These are phyloP conservation scores for Calamus simplicifolius DNA, from an alignment of 176 grass and related monocot species.

Conservation along the genomic window DNA sequence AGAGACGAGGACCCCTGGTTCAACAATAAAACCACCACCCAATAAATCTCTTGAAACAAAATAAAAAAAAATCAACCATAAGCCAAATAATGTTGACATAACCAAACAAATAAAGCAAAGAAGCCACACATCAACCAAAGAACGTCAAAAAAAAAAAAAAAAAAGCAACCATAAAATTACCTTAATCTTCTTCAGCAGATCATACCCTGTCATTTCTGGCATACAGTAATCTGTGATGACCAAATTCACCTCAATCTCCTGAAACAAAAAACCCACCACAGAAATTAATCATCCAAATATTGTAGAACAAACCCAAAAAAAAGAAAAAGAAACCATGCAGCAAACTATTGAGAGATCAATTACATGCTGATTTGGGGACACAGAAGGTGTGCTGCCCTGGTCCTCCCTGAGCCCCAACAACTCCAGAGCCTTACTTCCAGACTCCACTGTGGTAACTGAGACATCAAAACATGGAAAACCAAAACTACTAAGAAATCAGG, in stretches of 20 bases:
- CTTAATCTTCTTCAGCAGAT: constrained; percentile 87
- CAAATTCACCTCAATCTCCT: constrained; percentile 90
- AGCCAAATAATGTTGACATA: background rate
- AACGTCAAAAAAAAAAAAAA: background rate
- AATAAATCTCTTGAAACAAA: no score
- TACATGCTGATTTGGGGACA: constrained; percentile 52
- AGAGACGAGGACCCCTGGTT: constrained; percentile 75
- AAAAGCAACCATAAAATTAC: constrained; percentile 8
- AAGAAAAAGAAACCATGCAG: constrained; percentile 5
- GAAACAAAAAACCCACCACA: background rate
- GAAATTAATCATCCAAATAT: background rate
- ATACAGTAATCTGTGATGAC: constrained; percentile 98
- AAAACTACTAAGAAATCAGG: constrained; percentile 1
- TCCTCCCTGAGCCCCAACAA: constrained; percentile 61
- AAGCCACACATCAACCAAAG: background rate
- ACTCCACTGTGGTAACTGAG: constrained; percentile 86
- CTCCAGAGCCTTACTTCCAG: constrained; percentile 82
- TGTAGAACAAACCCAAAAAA: background rate
- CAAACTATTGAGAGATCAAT: background rate
- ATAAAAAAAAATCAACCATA: constrained; percentile 12
- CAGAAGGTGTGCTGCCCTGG: constrained; percentile 6
- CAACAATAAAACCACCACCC: no score
- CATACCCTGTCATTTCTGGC: constrained; percentile 96
- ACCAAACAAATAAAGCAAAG: background rate
- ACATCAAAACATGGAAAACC: background rate